Percentiles rank a stretch among this genome's conserved stretches.
phyloP scores from a whole-genome alignment of 1,139 yeast genomes.

The Suhomyces atakaporum region DNA sequence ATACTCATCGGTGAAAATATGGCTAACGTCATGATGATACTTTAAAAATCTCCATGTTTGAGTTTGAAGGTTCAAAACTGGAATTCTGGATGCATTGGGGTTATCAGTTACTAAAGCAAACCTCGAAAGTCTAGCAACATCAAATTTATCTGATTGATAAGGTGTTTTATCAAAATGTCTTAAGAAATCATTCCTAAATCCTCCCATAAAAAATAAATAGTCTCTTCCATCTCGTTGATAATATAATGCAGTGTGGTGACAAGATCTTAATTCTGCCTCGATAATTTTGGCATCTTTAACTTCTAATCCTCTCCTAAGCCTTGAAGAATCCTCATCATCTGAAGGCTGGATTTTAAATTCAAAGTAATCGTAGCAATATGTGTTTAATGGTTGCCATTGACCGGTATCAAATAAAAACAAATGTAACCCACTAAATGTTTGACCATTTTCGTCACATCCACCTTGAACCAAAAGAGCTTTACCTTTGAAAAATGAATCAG shows the following conservation, averaged over 20 bases:
- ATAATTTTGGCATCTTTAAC: slow-evolving; percentile 30
- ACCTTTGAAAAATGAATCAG: slow-evolving; percentile 25
- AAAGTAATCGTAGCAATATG: slow-evolving; percentile 43
- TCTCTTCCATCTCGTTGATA: slow-evolving; percentile 39
- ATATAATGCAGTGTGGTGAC: slow-evolving; percentile 45
- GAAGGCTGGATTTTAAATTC: slow-evolving; percentile 27
- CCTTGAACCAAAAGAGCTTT: slow-evolving; percentile 45
- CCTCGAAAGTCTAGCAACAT: slow-evolving; percentile 37
- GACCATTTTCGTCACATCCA: slow-evolving; percentile 37
- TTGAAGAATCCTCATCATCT: slow-evolving; percentile 32
- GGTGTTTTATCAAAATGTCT: slow-evolving; percentile 34
- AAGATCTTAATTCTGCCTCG: slow-evolving; percentile 46
- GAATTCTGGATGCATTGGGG: slow-evolving; percentile 34
- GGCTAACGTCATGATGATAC: slow-evolving; percentile 36
- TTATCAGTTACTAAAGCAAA: slow-evolving; percentile 33
- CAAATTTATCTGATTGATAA: slow-evolving; percentile 37
- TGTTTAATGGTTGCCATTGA: slow-evolving; percentile 36
- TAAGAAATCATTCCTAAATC: slow-evolving; percentile 40
- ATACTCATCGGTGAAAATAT: slow-evolving; percentile 24
- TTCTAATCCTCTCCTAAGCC: slow-evolving; percentile 26
- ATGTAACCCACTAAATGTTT: slow-evolving; percentile 38
- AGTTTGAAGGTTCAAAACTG: slow-evolving; percentile 42
- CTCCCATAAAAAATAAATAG: slow-evolving; percentile 45
- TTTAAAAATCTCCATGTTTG: slow-evolving; percentile 47
- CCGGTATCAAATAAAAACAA: slow-evolving; percentile 37